These are phyloP conservation scores for Basidiobolus meristosporus DNA, from an alignment of 371 early-diverging fungal genomes.

Conservation along the genomic window DNA sequence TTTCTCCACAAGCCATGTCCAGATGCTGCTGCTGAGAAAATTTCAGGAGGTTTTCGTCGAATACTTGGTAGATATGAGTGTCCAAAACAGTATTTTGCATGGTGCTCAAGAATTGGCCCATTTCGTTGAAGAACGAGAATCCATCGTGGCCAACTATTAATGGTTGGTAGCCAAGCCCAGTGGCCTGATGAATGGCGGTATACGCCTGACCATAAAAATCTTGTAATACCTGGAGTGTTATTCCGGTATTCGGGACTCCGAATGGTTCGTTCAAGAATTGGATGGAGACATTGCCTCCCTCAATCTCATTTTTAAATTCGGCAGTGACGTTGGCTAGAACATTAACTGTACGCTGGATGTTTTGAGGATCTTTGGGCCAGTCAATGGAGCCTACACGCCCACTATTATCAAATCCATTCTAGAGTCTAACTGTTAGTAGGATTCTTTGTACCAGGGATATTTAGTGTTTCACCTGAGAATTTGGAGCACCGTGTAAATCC, in stretches of 20 bases:
- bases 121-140: no score
- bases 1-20: constrained; percentile 6
- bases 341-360: constrained; percentile 1
- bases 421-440: no score
- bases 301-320: no score
- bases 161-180: no score
- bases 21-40: constrained; percentile 6
- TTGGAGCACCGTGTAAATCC: constrained; percentile 56
- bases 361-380: not conserved
- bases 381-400: constrained; percentile 6
- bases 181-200: constrained; percentile 3
- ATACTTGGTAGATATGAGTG: constrained; percentile 25
- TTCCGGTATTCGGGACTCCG: constrained; percentile 16
- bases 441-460: no score
- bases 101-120: not conserved
- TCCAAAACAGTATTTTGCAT: constrained; percentile 7
- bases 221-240: constrained; percentile 6
- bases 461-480: no score
- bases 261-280: constrained; percentile 18
- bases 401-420: constrained; percentile 21
- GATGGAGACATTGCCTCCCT: no score
- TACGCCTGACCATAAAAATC: constrained; percentile 2
- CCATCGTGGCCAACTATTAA: no score
- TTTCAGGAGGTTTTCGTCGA: constrained; percentile 12
- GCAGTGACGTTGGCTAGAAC: constrained; percentile 4